Evolutionary conservation across 371 early-diverging fungal genomes (phyloP), one percentile per base, ranked within the genome.

Genomic region (Conidiobolus incongruus): DNA sequence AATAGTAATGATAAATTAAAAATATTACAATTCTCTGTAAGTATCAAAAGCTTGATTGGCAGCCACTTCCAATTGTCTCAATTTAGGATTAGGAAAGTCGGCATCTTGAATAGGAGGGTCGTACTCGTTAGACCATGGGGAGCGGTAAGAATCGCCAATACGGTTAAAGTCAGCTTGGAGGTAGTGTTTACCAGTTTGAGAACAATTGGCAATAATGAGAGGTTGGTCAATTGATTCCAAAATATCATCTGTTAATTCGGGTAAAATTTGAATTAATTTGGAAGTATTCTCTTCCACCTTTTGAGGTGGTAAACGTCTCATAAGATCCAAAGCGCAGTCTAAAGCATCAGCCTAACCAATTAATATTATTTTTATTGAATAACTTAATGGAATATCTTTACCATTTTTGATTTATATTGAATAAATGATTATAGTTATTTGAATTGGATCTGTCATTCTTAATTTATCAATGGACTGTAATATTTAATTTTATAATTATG

Each of bases 31-130:
- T 52, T 94, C 92, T 23, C 88, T 72, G 60, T 95, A 95, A 31
- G 88, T 86, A 57, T 80, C 78, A 49, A 95, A 95, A 1, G 96
- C 94, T 23, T 89, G 90, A 61, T 95, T 95, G 36, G 91, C 90
- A 8, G 80, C 65, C 12, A 81, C 53, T 54, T 95, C 96, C 1
- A 95, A 70, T 53, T 81, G 83, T 23, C 93, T 73, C 50, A 89
- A 66, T 32, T 70, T 60, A 15, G 70, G 53, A 0, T 88, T 79
- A 10, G 96, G 95, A 22, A 68, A 44, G 26, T 68, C 68, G 13
- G 80, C 87, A 51, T 88, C 91, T 8, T 65, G 55, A 39, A 87
- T 52, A 24, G 81, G 71, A 13, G 94, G 92, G 24, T 87, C 81
- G 57, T 85, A 95, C 52, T 87, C 79, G 55, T 90, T 89, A 23